Conservation (phyloP, 306 rosid genomes). For the Cucurbita moschata region DNA sequence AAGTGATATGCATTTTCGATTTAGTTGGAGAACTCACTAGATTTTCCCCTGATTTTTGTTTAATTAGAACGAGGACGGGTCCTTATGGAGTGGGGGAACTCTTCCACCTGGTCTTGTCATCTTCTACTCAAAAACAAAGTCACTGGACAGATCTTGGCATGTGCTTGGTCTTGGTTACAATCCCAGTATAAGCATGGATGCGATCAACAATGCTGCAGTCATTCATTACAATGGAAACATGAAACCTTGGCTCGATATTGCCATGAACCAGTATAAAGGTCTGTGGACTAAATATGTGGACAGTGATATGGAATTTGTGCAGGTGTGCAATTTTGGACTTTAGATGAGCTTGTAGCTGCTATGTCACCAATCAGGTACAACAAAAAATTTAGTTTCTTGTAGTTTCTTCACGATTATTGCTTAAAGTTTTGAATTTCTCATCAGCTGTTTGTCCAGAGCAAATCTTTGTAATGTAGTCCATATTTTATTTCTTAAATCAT, state of each 20-base stretch:
- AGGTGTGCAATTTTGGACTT: constrained; percentile 97
- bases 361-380: constrained; percentile 19
- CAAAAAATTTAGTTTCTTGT: constrained; percentile 13
- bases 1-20: not conserved
- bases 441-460: constrained; percentile 30
- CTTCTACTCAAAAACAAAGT: constrained; percentile 76
- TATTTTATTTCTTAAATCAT: not conserved
- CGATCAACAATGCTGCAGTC: constrained; percentile 85
- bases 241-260: constrained; percentile 99
- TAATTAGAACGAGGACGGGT: constrained; percentile 54
- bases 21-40: not conserved
- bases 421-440: constrained; percentile 21
- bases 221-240: constrained; percentile 94
- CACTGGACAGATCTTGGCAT: constrained; percentile 96
- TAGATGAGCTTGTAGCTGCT: constrained; percentile 25
- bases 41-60: constrained; percentile 7
- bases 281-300: constrained; percentile 92
- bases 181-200: constrained; percentile 95
- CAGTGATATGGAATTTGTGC: constrained; percentile 95
- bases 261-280: constrained; percentile 87
- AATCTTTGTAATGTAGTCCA: constrained; percentile 30
- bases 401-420: constrained; percentile 14
- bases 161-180: constrained; percentile 97
- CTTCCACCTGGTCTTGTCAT: constrained; percentile 78
- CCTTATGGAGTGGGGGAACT: constrained; percentile 59